phyloP scores from a whole-genome alignment of 2,329 filamentous ascomycete genomes.

The Epichloe hybrida region DNA sequence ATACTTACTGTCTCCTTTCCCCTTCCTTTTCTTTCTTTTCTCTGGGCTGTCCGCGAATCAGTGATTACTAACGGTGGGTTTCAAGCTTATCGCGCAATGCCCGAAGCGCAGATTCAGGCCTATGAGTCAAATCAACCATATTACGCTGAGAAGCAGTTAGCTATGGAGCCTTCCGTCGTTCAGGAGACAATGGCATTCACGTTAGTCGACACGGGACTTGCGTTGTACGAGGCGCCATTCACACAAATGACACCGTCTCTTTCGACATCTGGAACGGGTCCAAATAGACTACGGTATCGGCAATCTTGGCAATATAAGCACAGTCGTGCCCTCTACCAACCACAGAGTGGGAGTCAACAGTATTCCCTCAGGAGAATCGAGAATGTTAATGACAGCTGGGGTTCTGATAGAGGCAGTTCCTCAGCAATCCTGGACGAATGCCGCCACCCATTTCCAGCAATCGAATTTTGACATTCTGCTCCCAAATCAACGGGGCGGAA shows the following conservation, averaged over 20 bases:
- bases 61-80: not conserved
- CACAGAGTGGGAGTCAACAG: not conserved
- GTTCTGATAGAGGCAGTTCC: not conserved
- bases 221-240: not conserved
- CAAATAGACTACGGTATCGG: not conserved
- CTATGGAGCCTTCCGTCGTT: not conserved
- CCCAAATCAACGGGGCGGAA: conserved; percentile 20
- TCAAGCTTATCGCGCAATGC: conserved; percentile 22
- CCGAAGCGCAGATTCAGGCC: conserved; percentile 11
- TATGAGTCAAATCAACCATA: conserved; percentile 21
- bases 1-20: not conserved
- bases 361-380: not conserved
- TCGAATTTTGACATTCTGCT: conserved; percentile 16
- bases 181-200: not conserved
- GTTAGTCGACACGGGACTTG: not conserved
- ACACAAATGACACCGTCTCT: not conserved
- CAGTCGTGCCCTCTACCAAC: not conserved
- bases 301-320: not conserved
- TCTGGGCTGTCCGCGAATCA: not conserved
- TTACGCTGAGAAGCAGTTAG: conserved; percentile 2
- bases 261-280: not conserved
- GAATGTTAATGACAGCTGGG: not conserved
- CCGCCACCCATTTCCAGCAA: conserved; percentile 8
- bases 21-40: not conserved
- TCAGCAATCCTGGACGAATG: conserved; percentile 1